These are phyloP conservation scores for Penicillium sp. DNA, from an alignment of 2,329 filamentous ascomycete genomes.

Conservation along the genomic window DNA sequence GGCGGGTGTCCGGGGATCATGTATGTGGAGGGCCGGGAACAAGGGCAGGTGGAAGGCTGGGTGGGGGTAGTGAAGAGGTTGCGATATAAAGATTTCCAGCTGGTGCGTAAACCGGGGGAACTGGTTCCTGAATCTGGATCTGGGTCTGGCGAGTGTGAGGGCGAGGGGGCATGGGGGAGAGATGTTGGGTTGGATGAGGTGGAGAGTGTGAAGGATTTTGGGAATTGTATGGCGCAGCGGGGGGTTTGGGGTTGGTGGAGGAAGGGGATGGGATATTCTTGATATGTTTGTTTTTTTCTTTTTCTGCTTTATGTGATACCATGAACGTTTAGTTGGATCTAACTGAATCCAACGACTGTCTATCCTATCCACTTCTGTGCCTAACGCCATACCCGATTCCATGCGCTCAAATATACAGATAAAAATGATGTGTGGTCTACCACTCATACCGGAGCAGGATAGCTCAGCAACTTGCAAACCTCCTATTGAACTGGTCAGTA, in stretches of 20 bases:
- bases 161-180: constrained; percentile 5
- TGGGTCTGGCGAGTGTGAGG: constrained; percentile 8
- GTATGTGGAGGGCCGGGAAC: constrained; percentile 69
- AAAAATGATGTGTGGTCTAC: background rate
- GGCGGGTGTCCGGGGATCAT: constrained; percentile 76
- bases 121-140: constrained; percentile 25
- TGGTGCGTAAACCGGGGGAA: constrained; percentile 58
- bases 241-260: constrained; percentile 70
- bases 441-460: constrained; percentile 34
- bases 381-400: background rate
- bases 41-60: constrained; percentile 63
- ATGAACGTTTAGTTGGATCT: too few species aligned
- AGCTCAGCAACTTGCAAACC: constrained; percentile 42
- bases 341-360: background rate
- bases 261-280: constrained; percentile 63
- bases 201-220: constrained; percentile 68
- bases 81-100: constrained; percentile 74
- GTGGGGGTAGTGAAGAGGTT: constrained; percentile 66
- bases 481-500: constrained; percentile 26
- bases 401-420: background rate
- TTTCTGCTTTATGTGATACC: background rate
- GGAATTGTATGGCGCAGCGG: constrained; percentile 61
- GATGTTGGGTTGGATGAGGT: constrained; percentile 58
- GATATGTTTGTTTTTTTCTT: background rate
- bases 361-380: constrained; percentile 4